These are phyloP conservation scores for Myriosclerotinia duriaeana DNA, from an alignment of 2,329 filamentous ascomycete species.

Conservation along the genomic window DNA sequence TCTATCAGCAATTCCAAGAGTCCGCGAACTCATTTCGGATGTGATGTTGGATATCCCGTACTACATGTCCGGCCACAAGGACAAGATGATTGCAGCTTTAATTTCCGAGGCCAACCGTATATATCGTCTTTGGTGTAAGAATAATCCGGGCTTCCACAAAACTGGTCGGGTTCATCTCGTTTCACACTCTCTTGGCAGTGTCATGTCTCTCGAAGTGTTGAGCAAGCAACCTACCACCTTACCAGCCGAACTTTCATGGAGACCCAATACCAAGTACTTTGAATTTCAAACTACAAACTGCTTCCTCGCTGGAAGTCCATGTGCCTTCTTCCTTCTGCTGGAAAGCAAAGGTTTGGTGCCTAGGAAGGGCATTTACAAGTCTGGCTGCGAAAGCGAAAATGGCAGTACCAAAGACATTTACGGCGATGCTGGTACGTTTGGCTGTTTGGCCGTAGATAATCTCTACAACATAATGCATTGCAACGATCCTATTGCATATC, in stretches of 20 bases:
- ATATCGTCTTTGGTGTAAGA: slow-evolving; percentile 91
- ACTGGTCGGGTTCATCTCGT: slow-evolving; percentile 86
- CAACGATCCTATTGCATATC: slow-evolving; percentile 79
- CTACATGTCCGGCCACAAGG: slow-evolving; percentile 94
- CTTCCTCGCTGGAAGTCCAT: slow-evolving; percentile 86
- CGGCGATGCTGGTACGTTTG: slow-evolving; percentile 78
- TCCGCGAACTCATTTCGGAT: slow-evolving; percentile 92
- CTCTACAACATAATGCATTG: slow-evolving; percentile 85
- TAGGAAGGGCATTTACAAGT: slow-evolving; percentile 72
- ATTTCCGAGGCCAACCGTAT: slow-evolving; percentile 90
- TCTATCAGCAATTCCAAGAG: slow-evolving; percentile 81
- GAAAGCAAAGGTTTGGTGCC: slow-evolving; percentile 72
- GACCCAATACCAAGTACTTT: slow-evolving; percentile 61
- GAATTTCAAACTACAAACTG: slow-evolving; percentile 90
- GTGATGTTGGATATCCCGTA: slow-evolving; percentile 99
- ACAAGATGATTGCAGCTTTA: slow-evolving; percentile 88
- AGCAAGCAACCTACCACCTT: slow-evolving; percentile 80
- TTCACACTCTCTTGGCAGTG: slow-evolving; percentile 89
- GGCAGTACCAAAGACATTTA: slow-evolving; percentile 58
- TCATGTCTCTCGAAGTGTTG: slow-evolving; percentile 90
- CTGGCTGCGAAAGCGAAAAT: slow-evolving; percentile 67
- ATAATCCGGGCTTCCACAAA: slow-evolving; percentile 82
- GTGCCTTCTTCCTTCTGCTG: slow-evolving; percentile 87
- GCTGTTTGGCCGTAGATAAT: slow-evolving; percentile 91
- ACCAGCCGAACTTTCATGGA: slow-evolving; percentile 43